Base-by-base conservation (phyloP, 1,139 yeast genomes). In the Meyerozyma smithsonii region DNA sequence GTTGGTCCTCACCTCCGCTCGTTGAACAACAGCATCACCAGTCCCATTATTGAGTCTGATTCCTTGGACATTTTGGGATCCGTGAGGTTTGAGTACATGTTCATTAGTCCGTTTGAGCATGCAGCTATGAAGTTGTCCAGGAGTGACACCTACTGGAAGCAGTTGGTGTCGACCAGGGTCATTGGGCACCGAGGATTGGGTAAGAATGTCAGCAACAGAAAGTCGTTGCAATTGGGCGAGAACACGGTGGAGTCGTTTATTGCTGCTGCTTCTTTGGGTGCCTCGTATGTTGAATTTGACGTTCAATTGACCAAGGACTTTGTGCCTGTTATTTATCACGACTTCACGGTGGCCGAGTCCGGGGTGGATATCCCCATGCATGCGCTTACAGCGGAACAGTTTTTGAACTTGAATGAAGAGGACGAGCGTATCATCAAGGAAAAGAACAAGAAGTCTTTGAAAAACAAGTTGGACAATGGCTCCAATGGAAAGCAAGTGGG, bases 331-430 rank as follows among this genome's bases (percentile, higher is more conserved):
- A 85, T 92, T 30, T 92, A 92, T 56, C 98, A 92, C 59, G 98
- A 92, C 60, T 92, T 92, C 57, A 63, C 89, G 23, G 97, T 92
- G 34, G 96, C 97, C 1, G 97, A 92, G 59, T 82, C 95, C 3
- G 98, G 98, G 10, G 89, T 87, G 40, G 98, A 92, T 64, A 84
- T 90, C 39, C 97, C 97, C 3, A 90, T 92, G 96, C 96, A 90
- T 61, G 79, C 85, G 17, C 68, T 92, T 53, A 90, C 97, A 0
- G 71, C 84, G 24, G 97, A 92, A 56, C 97, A 92, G 59, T 92
- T 92, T 52, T 65, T 89, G 60, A 79, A 81, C 24, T 72, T 87
- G 50, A 80, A 77, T 43, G 72, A 58, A 21, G 50, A 46, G 14
- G 44, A 55, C 35, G 46, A 40, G 8, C 41, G 47, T 28, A 52